Base-by-base conservation (phyloP, 2,329 filamentous ascomycete genomes). In the Penicillium sclerotigenum region DNA sequence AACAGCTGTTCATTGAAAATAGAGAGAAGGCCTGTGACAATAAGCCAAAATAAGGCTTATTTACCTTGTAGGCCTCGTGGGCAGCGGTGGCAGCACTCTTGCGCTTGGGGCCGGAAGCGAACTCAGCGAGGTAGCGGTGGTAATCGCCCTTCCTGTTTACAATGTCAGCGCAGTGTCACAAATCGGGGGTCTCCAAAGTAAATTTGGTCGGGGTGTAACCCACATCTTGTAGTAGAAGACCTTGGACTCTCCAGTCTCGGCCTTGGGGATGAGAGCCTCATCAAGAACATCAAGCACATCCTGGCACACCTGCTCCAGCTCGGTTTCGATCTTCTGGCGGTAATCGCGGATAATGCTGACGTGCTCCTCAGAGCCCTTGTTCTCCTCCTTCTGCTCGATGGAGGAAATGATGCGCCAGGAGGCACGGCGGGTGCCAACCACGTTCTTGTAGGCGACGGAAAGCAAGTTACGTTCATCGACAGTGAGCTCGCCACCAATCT, bases 221-320 rank as follows among this genome's bases (percentile, higher is more conserved):
- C 41, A 97, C 93, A 97, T 97, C 87, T 97, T 97, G 88, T 97
- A 92, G 84, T 97, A 97, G 81, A 97, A 97, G 76, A 97, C 93
- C 87, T 97, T 97, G 78, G 91, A 96, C 85, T 97, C 93, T 81
- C 93, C 93, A 67, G 90, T 89, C 80, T 94, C 89, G 75, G 93
- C 93, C 80, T 94, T 93, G 79, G 92, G 92, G 75, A 97, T 97
- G 73, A 97, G 84, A 75, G 87, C 87, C 73, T 96, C 83, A 77
- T 97, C 92, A 66, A 97, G 84, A 69, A 97, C 93, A 71, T 96
- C 88, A 68, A 97, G 88, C 68, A 97, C 91, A 82, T 97, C 93
- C 82, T 97, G 87, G 86, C 93, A 97, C 80, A 97, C 91, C 83
- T 92, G 90, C 86, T 94, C 93, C 71, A 97, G 88, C 83, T 97